Conservation (phyloP, 1,284 basidiomycete species). For the Marasmius sp. region DNA sequence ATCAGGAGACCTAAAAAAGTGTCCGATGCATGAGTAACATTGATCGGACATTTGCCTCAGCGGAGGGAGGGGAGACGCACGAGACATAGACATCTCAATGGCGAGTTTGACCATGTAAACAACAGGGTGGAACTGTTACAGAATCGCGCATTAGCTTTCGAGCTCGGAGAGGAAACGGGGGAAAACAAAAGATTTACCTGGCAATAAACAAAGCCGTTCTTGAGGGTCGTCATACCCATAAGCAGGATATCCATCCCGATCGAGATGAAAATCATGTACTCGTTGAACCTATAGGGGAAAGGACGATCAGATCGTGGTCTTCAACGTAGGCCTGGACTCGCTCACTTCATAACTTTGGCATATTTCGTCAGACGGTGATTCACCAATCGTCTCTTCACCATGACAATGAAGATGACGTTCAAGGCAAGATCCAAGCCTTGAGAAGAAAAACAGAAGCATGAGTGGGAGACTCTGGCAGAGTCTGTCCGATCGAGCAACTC, state of each 20-base stretch:
- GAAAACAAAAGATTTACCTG: background rate
- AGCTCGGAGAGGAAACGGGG: background rate
- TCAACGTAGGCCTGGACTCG: too few species aligned
- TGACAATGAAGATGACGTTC: constrained; percentile 3
- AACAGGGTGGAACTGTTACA: constrained; percentile 1
- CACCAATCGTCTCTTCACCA: constrained; percentile 2
- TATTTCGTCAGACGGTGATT: constrained; percentile 4
- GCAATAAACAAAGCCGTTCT: constrained; percentile 1
- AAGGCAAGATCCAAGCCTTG: background rate
- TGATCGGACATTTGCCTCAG: background rate
- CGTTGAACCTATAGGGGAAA: background rate
- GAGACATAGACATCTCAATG: constrained; percentile 7
- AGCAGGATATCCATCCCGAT: constrained; percentile 2
- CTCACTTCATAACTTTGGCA: background rate
- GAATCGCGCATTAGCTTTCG: background rate
- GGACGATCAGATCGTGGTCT: too few species aligned
- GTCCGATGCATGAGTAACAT: too few species aligned
- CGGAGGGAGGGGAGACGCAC: background rate
- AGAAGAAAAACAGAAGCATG: too few species aligned
- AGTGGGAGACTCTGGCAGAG: too few species aligned
- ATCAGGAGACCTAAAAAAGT: constrained; percentile 1
- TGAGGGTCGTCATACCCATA: background rate
- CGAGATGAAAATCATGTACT: constrained; percentile 6
- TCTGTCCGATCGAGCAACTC: too few species aligned
- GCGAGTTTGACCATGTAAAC: constrained; percentile 6